Conservation (phyloP, 805 yeast species). For the Maudiozyma saulgeensis region DNA sequence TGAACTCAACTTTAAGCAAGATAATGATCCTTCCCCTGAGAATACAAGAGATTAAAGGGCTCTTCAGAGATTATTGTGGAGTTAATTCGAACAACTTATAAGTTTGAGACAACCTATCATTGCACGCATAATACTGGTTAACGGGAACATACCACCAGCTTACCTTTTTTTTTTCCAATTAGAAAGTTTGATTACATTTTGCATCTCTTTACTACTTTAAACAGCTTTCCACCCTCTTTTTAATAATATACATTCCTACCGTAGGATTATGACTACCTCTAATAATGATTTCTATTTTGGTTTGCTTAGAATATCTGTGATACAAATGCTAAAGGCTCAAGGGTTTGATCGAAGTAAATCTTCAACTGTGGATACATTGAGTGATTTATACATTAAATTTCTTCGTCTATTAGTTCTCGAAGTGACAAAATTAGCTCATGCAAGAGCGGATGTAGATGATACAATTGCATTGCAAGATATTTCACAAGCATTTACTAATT, state of each 20-base stretch:
- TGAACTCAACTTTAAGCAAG: too few relatives aligned
- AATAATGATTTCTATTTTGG: constrained; percentile 37
- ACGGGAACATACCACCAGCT: too few relatives aligned
- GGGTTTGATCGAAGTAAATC: constrained; percentile 81
- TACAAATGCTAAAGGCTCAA: constrained; percentile 55
- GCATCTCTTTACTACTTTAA: too few relatives aligned
- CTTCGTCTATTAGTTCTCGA: constrained; percentile 45
- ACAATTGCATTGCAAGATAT: constrained; percentile 51
- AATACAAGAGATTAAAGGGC: too few relatives aligned
- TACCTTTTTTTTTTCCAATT: too few relatives aligned
- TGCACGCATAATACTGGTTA: too few relatives aligned
- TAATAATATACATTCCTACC: not conserved
- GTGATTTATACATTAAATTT: constrained; percentile 65
- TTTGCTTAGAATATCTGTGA: constrained; percentile 39
- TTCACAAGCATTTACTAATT: constrained; percentile 55
- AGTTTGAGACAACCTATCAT: too few relatives aligned
- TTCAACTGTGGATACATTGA: constrained; percentile 58
- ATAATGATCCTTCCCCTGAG: too few relatives aligned
- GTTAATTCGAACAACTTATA: too few relatives aligned
- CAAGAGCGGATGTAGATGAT: constrained; percentile 36
- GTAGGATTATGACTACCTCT: constrained; percentile 13
- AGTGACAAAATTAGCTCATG: constrained; percentile 40
- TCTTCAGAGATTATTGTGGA: too few relatives aligned
- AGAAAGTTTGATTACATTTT: too few relatives aligned
- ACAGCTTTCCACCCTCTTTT: too few relatives aligned